Base-by-base conservation (phyloP, 306 rosid genomes). In the Medicago ruthenica region DNA sequence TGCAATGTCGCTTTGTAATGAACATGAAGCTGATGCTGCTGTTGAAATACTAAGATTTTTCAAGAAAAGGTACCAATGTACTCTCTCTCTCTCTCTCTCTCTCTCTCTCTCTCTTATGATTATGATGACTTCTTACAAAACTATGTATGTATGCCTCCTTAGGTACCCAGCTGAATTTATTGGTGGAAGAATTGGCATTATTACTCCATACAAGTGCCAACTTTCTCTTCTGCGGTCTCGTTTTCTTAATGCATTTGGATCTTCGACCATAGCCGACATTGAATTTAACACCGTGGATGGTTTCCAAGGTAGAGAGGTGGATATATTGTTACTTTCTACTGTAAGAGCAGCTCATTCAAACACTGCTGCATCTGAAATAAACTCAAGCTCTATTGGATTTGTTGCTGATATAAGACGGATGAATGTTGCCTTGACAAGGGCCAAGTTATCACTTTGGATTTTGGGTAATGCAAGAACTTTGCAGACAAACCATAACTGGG, bases 371-470 rank as follows among this genome's bases (percentile, higher is more conserved):
- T 82, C 91, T 69, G 83, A 82, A 81, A 71, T 65, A 39, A 88
- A 78, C 73, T 86, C 92, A 20, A 85, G 90, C 45, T 79, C 87
- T 54, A 92, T 94, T 62, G 98, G 98, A 67, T 94, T 94, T 86
- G 98, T 94, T 78, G 98, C 98, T 68, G 98, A 92, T 85, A 89
- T 90, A 17, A 88, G 98, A 85, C 90, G 98, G 85, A 94, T 94
- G 98, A 94, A 94, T 89, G 98, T 94, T 83, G 95, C 98, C 74
- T 79, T 94, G 86, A 94, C 98, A 44, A 88, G 98, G 85, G 97
- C 98, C 79, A 94, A 79, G 80, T 73, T 90, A 61, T 90, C 97
- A 47, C 96, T 94, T 70, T 94, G 97, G 98, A 85, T 94, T 75
- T 84, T 94, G 79, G 97, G 98, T 74, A 94, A 90, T 83, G 85